These are phyloP conservation scores for Cladosporium sp. DNA, from an alignment of 2,329 filamentous ascomycete species.

Conservation along the genomic window DNA sequence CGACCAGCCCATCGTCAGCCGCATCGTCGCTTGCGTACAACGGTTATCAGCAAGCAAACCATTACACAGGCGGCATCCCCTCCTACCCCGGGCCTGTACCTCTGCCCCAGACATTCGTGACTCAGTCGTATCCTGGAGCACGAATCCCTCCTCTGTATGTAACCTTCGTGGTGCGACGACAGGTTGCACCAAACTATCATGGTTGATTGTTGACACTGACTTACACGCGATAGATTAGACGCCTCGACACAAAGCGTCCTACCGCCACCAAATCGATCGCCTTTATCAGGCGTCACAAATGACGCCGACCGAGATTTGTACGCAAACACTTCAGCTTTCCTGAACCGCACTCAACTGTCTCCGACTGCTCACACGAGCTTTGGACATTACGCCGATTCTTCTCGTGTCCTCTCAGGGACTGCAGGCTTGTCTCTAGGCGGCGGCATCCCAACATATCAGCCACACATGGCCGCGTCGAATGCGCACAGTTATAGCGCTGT, in stretches of 20 bases:
- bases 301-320: conserved; percentile 33
- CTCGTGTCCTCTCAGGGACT: conserved; percentile 27
- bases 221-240: conserved; percentile 32
- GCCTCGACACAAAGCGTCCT: conserved; percentile 31
- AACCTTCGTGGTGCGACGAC: conserved; percentile 29
- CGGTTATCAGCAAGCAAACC: conserved; percentile 35
- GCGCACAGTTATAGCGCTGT: conserved; percentile 28
- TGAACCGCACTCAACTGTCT: conserved; percentile 32
- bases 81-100: conserved; percentile 35
- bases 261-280: conserved; percentile 30
- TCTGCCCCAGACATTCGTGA: conserved; percentile 41
- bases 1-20: conserved; percentile 54
- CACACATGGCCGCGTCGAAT: conserved; percentile 32
- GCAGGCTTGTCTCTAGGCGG: conserved; percentile 26
- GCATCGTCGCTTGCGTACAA: conserved; percentile 50
- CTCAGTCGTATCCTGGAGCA: conserved; percentile 41
- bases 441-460: conserved; percentile 8
- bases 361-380: conserved; percentile 30
- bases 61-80: conserved; percentile 37
- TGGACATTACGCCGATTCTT: conserved; percentile 35
- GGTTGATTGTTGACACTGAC: conserved; percentile 26
- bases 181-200: conserved; percentile 16
- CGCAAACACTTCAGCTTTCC: conserved; percentile 27
- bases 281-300: conserved; percentile 31
- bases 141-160: conserved; percentile 49